These are phyloP conservation scores for Pseudogymnoascus sp. DNA, from an alignment of 2,329 filamentous ascomycete genomes.

Conservation along the genomic window DNA sequence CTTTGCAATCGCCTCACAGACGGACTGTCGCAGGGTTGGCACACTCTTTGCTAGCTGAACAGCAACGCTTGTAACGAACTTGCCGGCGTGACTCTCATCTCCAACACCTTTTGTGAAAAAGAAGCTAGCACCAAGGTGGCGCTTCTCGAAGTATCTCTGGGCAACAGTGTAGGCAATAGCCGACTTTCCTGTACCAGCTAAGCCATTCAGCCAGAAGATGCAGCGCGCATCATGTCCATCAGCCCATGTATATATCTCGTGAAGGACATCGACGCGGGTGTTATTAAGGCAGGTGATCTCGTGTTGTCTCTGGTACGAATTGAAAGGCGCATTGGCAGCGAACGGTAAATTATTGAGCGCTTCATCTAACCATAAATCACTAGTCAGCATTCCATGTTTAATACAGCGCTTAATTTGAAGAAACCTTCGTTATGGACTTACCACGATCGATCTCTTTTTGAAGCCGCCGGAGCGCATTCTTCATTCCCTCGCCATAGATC, in stretches of 20 bases:
- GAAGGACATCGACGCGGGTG: neutral
- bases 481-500: conserved; percentile 34
- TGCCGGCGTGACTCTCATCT: conserved; percentile 25
- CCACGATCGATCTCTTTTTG: conserved; percentile 32
- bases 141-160: conserved; percentile 15
- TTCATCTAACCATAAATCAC: too few relatives aligned
- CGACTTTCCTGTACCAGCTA: conserved; percentile 32
- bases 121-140: conserved; percentile 28
- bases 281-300: neutral
- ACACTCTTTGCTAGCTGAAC: conserved; percentile 20
- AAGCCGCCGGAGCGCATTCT: conserved; percentile 28
- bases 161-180: conserved; percentile 32
- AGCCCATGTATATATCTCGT: conserved; percentile 4
- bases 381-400: too few relatives aligned
- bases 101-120: conserved; percentile 21
- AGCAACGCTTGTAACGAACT: conserved; percentile 30
- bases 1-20: conserved; percentile 16
- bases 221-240: conserved; percentile 6
- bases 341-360: too few relatives aligned
- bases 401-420: too few relatives aligned
- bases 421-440: too few relatives aligned
- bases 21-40: neutral
- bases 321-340: neutral
- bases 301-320: neutral
- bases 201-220: conserved; percentile 22